Base-by-base conservation (phyloP, 306 rosid species). In the Boehmeria nivea region DNA sequence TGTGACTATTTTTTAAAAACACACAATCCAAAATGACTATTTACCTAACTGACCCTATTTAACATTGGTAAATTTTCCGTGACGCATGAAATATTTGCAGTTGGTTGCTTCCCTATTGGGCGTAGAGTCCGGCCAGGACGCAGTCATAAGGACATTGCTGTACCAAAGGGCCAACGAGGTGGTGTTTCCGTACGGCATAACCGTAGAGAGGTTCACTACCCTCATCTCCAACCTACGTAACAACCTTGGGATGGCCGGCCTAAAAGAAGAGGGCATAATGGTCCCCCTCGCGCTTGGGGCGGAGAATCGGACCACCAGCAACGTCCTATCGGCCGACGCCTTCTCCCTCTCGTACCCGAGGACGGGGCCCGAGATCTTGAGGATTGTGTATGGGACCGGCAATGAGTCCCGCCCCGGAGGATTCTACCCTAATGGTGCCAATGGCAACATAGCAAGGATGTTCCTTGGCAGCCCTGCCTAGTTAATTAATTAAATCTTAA, bases 101-200 rank as follows among this genome's bases (percentile, higher is more conserved):
- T 33, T 52, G 23, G 58, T 28, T 15, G 42, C 58, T 6, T 9
- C 11, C 6, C 58, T 52, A n/a, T n/a, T 51, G 21, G 58, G 58
- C 3, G 58, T 52, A 18, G 58, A 52, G 22, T 15, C 58, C 15
- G 58, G 58, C 13, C 58, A 27, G 15, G 58, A 51, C 39, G 57
- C 57, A 3, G 22, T 51, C 6, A 51, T 51, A 3, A 1, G 36
- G 28, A 14, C 57, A 28, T 25, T 24, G 57, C 6, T 51, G 19
- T 51, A 24, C 20, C 10, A 51, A 13, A 14, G 57, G 10, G 2
- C 20, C 4, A 15, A n/a, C 2, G 16, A 51, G 23, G 37, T 12
- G 37, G 57, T 24, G 57, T 28, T 8, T 6, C 57, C 19, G 17
- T 51, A 51, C 9, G 57, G 57, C 2, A 51, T 51, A 5, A 51